A percentile compares a stretch with the other conserved stretches of the same genome.
phyloP scores from a whole-genome alignment of 768 basidiomycete species.

The Gymnopilus junonius region DNA sequence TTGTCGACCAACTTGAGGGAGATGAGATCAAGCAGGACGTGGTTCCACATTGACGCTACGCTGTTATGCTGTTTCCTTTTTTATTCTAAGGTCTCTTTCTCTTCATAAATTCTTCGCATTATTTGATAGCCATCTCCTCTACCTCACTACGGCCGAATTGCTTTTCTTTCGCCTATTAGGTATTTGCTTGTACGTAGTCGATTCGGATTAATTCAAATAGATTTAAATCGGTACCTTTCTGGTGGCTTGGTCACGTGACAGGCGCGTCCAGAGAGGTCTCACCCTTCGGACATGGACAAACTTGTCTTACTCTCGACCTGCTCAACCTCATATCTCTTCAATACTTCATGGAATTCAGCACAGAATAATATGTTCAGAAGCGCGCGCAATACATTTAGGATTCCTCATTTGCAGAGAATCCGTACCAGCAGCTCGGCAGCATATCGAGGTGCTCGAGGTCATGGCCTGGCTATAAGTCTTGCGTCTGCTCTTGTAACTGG shows the following conservation, averaged over 20 bases:
- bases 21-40: not conserved
- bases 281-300: not conserved
- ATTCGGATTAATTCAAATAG: no score
- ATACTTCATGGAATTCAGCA: not conserved
- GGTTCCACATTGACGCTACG: not conserved
- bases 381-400: slow-evolving; percentile 23
- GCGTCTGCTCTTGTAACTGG: slow-evolving; percentile 36
- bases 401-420: slow-evolving; percentile 28
- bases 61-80: no score
- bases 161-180: not conserved
- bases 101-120: not conserved
- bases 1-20: not conserved
- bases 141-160: not conserved
- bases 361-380: slow-evolving; percentile 32
- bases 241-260: not conserved
- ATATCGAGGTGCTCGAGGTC: slow-evolving; percentile 7
- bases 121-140: not conserved
- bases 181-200: no score
- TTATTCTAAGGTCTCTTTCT: not conserved
- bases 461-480: slow-evolving; percentile 18
- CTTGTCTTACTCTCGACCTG: not conserved
- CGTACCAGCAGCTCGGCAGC: slow-evolving; percentile 9
- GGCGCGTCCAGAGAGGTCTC: slow-evolving; percentile 1
- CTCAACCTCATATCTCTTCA: not conserved
- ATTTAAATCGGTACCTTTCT: no score